These are phyloP conservation scores for Favolaschia claudopus DNA, from an alignment of 768 basidiomycete species.

Conservation along the genomic window DNA sequence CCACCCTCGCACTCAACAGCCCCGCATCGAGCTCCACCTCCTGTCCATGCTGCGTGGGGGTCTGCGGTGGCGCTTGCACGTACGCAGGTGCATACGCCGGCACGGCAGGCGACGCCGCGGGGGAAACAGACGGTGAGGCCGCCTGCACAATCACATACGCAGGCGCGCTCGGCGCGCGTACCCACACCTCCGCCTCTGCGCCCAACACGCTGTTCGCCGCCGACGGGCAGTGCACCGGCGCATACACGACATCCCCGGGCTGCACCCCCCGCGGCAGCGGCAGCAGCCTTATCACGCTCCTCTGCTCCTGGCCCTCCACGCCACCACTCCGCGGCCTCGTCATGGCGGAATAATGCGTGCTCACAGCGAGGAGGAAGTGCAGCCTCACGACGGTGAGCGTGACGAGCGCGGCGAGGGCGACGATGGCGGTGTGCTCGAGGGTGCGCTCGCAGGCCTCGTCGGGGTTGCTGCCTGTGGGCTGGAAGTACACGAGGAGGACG, in stretches of 20 bases:
- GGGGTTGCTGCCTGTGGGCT: not conserved
- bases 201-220: not conserved
- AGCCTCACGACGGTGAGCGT: constrained; percentile 72
- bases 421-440: constrained; percentile 73
- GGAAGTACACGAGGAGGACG: constrained; percentile 39
- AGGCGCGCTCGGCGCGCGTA: constrained; percentile 14
- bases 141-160: too few relatives aligned
- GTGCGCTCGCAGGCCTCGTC: constrained; percentile 81
- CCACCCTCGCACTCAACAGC: constrained; percentile 17
- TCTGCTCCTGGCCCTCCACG: not conserved
- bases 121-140: too few relatives aligned
- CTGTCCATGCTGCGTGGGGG: too few relatives aligned
- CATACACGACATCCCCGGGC: constrained; percentile 17
- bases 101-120: not conserved
- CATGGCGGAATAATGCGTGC: constrained; percentile 16
- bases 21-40: constrained; percentile 10
- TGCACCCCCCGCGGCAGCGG: constrained; percentile 12
- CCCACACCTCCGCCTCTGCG: constrained; percentile 15
- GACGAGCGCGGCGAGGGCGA: constrained; percentile 63
- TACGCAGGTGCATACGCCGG: not conserved
- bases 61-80: not conserved
- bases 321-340: not conserved
- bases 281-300: constrained; percentile 21
- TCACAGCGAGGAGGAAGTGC: constrained; percentile 76
- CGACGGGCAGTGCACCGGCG: constrained; percentile 16